Evolutionary conservation across 345 rosid genomes (phyloP).

Genomic region (Eucalyptus victrix): DNA sequence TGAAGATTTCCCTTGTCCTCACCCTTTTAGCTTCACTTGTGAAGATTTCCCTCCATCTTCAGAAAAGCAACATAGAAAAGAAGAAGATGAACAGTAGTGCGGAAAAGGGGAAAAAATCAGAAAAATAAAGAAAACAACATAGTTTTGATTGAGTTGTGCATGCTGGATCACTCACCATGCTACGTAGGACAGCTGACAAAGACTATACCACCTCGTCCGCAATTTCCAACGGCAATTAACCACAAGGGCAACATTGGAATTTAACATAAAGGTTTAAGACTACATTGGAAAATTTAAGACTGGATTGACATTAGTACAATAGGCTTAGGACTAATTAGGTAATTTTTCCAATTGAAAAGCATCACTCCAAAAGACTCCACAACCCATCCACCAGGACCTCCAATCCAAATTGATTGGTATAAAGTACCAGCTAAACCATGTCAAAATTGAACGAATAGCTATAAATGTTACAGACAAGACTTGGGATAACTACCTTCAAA

Average conservation of each 20-base stretch:
- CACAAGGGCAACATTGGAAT: not conserved
- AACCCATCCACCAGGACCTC: not conserved
- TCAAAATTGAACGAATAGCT: not conserved
- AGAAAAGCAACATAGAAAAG: not conserved
- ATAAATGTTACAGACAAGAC: not conserved
- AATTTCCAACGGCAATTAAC: not conserved
- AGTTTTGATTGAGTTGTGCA: not conserved
- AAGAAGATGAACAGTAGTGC: not conserved
- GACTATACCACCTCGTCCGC: not conserved
- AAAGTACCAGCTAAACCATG: not conserved
- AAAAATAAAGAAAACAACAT: not conserved
- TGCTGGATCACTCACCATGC: not conserved
- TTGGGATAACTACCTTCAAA: constrained; percentile 46
- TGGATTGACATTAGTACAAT: not conserved
- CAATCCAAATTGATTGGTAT: not conserved
- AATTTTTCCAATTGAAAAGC: not conserved
- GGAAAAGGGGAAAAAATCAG: not conserved
- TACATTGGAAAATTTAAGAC: not conserved
- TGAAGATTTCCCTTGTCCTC: not conserved
- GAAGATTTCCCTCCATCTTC: not conserved
- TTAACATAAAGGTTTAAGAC: not conserved
- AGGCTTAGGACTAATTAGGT: not conserved
- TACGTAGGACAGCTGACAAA: not conserved
- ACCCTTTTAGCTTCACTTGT: not conserved
- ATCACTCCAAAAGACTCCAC: not conserved